A percentile compares a stretch with the other conserved stretches of the same genome.
Conservation (phyloP, 768 basidiomycete genomes). For the Trametes cinnabarina region DNA sequence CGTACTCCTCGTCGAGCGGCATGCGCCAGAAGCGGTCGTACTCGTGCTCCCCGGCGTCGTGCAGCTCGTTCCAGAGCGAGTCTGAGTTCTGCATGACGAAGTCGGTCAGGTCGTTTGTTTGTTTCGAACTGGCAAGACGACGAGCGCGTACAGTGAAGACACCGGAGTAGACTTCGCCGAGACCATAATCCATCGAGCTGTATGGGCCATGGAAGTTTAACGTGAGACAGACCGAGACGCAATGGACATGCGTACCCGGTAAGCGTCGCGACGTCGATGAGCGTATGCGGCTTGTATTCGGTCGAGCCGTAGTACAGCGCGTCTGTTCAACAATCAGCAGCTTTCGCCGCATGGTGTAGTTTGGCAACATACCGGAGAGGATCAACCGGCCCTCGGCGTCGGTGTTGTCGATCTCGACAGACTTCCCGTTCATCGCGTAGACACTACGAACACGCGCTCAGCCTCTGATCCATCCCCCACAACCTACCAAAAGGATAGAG, state of each 20-base stretch:
- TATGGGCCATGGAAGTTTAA: too few relatives aligned
- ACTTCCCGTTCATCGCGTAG: constrained; percentile 87
- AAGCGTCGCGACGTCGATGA: constrained; percentile 86
- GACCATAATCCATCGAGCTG: constrained; percentile 69
- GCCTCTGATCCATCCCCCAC: neutral
- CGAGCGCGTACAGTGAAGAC: constrained; percentile 67
- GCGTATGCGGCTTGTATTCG: constrained; percentile 73
- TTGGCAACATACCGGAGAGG: constrained; percentile 57
- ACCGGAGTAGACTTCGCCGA: constrained; percentile 75
- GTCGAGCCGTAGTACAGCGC: constrained; percentile 82
- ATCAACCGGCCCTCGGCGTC: constrained; percentile 81
- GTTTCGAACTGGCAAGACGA: neutral
- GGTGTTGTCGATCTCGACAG: constrained; percentile 84
- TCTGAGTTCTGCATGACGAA: constrained; percentile 56
- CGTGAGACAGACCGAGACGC: too few relatives aligned
- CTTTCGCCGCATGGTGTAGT: neutral
- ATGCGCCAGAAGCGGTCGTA: constrained; percentile 88
- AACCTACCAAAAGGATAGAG: neutral
- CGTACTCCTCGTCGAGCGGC: constrained; percentile 82
- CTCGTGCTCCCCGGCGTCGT: constrained; percentile 67
- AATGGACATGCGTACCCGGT: constrained; percentile 74
- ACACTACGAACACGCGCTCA: constrained; percentile 43
- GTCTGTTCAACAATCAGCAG: constrained; percentile 41
- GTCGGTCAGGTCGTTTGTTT: neutral
- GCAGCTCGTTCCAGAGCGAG: constrained; percentile 67